Conservation (phyloP, 306 rosid genomes). For the Prunus armeniaca region DNA sequence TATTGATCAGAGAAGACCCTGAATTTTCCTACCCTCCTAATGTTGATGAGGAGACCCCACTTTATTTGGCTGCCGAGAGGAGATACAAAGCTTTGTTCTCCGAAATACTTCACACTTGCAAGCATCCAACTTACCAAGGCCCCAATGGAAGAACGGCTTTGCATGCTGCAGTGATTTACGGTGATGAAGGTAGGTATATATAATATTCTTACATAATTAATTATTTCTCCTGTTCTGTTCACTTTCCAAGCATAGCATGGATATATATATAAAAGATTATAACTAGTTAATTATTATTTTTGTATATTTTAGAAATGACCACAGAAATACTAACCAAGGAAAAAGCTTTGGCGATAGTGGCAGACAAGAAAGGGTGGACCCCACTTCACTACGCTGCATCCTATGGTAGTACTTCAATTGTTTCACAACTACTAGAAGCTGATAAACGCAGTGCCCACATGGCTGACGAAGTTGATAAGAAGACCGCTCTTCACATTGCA, state of each 20-base stretch:
- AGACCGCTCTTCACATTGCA: neutral
- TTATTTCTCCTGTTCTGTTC: too few relatives aligned
- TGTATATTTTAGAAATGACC: too few relatives aligned
- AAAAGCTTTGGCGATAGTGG: neutral
- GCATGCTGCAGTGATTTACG: neutral
- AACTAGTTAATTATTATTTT: too few relatives aligned
- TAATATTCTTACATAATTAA: too few relatives aligned
- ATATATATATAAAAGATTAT: too few relatives aligned
- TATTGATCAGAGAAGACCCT: neutral
- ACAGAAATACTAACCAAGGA: too few relatives aligned
- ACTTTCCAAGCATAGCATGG: too few relatives aligned
- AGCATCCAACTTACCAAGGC: neutral
- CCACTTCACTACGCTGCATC: neutral
- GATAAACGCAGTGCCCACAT: neutral
- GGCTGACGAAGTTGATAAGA: neutral
- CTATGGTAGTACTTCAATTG: neutral
- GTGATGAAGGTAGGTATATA: neutral
- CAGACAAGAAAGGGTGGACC: neutral
- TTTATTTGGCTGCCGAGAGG: constrained; percentile 17
- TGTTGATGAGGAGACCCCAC: neutral
- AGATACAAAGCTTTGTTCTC: rapidly evolving
- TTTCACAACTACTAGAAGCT: neutral
- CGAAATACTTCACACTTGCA: neutral
- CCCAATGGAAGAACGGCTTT: neutral
- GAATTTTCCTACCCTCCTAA: neutral